Conservation (phyloP, 257 asterid species). For the Solanum infundibuliforme region DNA sequence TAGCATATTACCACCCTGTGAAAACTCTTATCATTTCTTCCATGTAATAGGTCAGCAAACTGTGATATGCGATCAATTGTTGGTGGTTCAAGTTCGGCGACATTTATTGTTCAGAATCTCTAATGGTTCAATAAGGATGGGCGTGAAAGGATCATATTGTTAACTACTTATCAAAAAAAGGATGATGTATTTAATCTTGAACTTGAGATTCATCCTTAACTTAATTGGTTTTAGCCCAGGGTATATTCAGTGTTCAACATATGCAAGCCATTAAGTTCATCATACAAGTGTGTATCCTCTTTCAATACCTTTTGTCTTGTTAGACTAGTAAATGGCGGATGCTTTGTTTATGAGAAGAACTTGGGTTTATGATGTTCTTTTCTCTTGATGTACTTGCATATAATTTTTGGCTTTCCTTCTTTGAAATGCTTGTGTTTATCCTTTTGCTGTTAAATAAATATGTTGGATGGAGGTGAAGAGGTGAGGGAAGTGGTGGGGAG, state of each 20-base stretch:
- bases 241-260: not conserved
- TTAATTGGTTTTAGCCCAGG: not conserved
- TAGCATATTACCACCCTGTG: not conserved
- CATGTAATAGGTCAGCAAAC: not conserved
- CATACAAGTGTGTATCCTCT: not conserved
- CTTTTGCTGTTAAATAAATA: not conserved
- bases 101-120: not conserved
- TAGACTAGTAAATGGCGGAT: not conserved
- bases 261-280: not conserved
- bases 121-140: not conserved
- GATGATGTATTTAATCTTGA: not conserved
- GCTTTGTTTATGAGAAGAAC: not conserved
- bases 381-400: not conserved
- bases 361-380: not conserved
- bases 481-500: not conserved
- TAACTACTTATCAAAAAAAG: not conserved
- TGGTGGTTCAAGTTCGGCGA: not conserved
- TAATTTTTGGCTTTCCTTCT: not conserved
- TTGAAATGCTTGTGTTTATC: not conserved
- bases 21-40: not conserved
- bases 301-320: not conserved
- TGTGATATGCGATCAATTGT: not conserved
- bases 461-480: not conserved
- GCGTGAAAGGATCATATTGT: not conserved
- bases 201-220: not conserved